Percentiles rank a stretch among this genome's conserved stretches.
These are phyloP conservation scores for Candida rishiriensis DNA, from an alignment of 805 yeast species.

Conservation along the genomic window DNA sequence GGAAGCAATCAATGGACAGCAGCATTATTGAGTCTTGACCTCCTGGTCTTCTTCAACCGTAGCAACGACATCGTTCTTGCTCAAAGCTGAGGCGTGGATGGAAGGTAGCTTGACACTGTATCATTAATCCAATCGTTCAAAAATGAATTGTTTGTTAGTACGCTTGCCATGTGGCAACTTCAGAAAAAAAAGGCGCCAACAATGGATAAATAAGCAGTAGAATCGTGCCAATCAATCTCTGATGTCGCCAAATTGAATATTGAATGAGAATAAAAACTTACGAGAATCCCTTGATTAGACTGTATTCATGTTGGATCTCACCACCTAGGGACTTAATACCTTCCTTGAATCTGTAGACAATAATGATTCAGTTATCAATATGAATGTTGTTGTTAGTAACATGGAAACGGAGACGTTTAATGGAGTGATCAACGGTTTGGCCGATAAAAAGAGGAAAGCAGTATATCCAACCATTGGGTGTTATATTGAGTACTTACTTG, in stretches of 20 bases:
- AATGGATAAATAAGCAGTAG: no score
- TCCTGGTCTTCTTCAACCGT: slow-evolving; percentile 65
- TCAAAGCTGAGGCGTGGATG: slow-evolving; percentile 43
- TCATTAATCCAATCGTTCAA: background rate
- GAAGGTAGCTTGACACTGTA: slow-evolving; percentile 49
- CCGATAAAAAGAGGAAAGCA: no score
- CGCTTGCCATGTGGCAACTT: no score
- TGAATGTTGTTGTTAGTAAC: slow-evolving; percentile 28
- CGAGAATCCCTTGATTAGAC: slow-evolving; percentile 63
- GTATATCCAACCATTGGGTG: no score
- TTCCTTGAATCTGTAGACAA: slow-evolving; percentile 36
- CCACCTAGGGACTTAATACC: slow-evolving; percentile 53
- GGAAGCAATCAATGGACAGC: background rate
- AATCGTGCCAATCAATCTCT: no score
- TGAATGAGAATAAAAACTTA: slow-evolving; percentile 19
- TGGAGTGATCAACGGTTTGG: no score
- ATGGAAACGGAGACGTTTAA: slow-evolving; percentile 10
- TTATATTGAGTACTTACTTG: slow-evolving; percentile 15
- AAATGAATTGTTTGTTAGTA: background rate
- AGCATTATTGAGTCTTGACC: slow-evolving; percentile 38
- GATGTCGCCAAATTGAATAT: no score
- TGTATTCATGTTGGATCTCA: slow-evolving; percentile 53
- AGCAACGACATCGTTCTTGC: slow-evolving; percentile 47
- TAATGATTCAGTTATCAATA: no score
- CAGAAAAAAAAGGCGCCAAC: no score